Evolutionary conservation across 257 asterid species (phyloP), one percentile per base, ranked within the genome.

Genomic region (Nicotiana otophora): DNA sequence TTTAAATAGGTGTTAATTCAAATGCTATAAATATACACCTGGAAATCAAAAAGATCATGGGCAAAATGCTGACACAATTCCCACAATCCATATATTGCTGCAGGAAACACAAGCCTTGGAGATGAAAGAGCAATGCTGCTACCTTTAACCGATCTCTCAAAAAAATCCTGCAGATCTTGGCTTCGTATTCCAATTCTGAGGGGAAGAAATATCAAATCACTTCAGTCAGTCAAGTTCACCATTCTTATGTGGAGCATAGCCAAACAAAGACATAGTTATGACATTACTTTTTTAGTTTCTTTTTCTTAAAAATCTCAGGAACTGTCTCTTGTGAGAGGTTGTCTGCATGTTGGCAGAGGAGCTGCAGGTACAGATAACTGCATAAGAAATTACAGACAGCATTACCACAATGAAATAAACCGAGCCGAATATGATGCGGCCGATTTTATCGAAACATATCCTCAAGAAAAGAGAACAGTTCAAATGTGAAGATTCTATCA

Each of bases 31-130:
- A 28, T 58, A 61, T 10, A 36, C 82, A 96, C 98, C 98, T 93
- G 98, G 81, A 93, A 96, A 83, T 94, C 94, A 82, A 94, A 85
- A 46, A 94, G 78, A 84, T 85, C 89, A 81, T 86, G 87, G 83
- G 87, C 78, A 80, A 92, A 89, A 86, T 90, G 95, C 82, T 93
- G 98, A 72, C 91, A 90, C 78, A 96, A 82, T 90, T 93, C 98
- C 99, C 99, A 96, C 34, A 96, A 82, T 84, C 93, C 98, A 79
- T 93, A 96, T 85, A 96, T 92, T 81, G 90, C 94, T 11, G 92
- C 98, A 80, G 99, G 99, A 83, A 96, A 60, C 69, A 90, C 96
- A 81, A 96, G 98, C 91, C 99, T 90, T 5, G 99, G 98, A 81
- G 99, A 96, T 78, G 98, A 96, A 82, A 96, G 97, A 81, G 98